Conservation (phyloP, 495 filamentous ascomycete species). For the Aspergillus cavernicola region DNA sequence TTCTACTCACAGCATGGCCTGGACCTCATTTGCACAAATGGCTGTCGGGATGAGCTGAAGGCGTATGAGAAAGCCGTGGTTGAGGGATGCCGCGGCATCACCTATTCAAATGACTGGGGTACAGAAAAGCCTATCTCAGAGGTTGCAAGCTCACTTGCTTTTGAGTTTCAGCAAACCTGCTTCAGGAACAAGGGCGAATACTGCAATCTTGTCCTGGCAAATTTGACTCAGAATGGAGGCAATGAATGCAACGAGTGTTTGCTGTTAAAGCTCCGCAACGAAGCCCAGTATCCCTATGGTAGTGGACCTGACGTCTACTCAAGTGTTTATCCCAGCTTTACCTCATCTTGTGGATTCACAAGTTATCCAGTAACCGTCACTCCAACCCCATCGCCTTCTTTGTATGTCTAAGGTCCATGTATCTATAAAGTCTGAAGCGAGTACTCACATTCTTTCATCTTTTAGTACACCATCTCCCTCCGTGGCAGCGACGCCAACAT, state of each 20-base stretch:
- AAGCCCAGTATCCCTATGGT: slow-evolving; percentile 4
- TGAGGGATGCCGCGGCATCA: not conserved
- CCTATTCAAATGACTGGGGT: slow-evolving; percentile 2
- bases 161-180: slow-evolving; percentile 2
- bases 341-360: slow-evolving; percentile 3
- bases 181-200: not conserved
- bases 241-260: not conserved
- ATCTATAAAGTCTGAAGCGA: too few species aligned
- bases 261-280: not conserved
- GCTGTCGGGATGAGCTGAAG: not conserved
- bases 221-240: slow-evolving; percentile 1
- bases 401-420: not conserved
- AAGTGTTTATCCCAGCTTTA: not conserved
- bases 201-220: slow-evolving; percentile 1
- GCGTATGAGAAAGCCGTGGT: not conserved
- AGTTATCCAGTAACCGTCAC: not conserved
- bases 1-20: slow-evolving; percentile 1
- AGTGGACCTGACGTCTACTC: not conserved
- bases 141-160: not conserved
- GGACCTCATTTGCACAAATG: not conserved
- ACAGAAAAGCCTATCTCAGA: not conserved
- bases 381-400: not conserved
- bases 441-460: too few species aligned
- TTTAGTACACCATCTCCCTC: not conserved
- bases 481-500: not conserved